Conservation (phyloP, 257 asterid species). For the Fraxinus cuspidata region DNA sequence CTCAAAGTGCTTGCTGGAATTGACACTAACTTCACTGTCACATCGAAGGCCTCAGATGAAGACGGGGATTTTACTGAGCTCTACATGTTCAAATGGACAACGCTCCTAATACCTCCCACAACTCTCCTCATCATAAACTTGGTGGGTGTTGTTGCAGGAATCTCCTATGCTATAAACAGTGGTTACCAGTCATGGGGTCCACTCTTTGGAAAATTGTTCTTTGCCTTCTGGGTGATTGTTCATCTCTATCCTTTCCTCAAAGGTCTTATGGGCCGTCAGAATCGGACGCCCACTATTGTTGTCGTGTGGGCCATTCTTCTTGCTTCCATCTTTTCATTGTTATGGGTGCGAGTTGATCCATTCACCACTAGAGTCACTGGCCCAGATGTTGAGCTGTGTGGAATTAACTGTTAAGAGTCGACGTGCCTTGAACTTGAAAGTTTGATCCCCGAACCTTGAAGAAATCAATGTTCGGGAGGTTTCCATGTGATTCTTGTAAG, state of each 20-base stretch:
- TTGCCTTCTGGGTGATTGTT: conserved; percentile 96
- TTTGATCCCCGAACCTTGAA: background rate
- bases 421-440: background rate
- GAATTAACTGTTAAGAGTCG: conserved; percentile 69
- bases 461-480: conserved; percentile 4
- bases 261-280: conserved; percentile 97
- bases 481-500: conserved; percentile 16
- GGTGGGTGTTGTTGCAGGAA: conserved; percentile 91
- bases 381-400: conserved; percentile 74
- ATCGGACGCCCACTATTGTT: conserved; percentile 88
- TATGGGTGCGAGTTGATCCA: conserved; percentile 92
- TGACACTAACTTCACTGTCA: conserved; percentile 95
- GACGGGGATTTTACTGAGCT: conserved; percentile 92
- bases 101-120: conserved; percentile 90
- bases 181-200: conserved; percentile 99
- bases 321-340: conserved; percentile 87
- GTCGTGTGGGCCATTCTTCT: conserved; percentile 95
- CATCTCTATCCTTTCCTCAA: conserved; percentile 94
- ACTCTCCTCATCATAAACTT: conserved; percentile 85
- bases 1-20: conserved; percentile 98
- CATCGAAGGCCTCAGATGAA: conserved; percentile 90
- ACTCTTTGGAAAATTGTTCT: conserved; percentile 84
- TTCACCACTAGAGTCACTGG: conserved; percentile 89
- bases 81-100: conserved; percentile 96
- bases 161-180: conserved; percentile 89